Evolutionary conservation across 2,329 filamentous ascomycete genomes (phyloP), one percentile per base, ranked within the genome.

Genomic region (Davidsoniella australis): DNA sequence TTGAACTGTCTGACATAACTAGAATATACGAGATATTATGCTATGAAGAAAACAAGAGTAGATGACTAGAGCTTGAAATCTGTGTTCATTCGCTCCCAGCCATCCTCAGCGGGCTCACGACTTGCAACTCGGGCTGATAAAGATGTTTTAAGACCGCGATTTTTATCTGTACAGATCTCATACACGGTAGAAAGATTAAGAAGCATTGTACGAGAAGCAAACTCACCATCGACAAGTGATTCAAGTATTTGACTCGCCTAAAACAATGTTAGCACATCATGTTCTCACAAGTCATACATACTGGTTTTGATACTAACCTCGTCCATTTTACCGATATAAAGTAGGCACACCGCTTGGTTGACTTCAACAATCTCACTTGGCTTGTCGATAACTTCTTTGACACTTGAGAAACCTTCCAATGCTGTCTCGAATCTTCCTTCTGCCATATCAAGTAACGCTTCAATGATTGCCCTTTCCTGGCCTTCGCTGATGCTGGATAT

Each of bases 171-270:
- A 60, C 84, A 91, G 6, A 96, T 71, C 64, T 96, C 91, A 61
- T 94, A 96, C 57, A 94, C 76, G 0, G 89, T 96, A 9, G 80
- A 78, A 10, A 98, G 64, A 61, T 96, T 96, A 65, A 95, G 94
- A 0, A 93, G 75, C 2, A 94, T 66, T 0, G 84, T 84, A 54
- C 84, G 80, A 51, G 89, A 95, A 0, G 77, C 75, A 39, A 76
- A 68, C 1, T 78, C 75, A 0, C 68, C 61, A 2, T 76, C 69
- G 0, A 87, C 68, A 9, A 93, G 65, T 0, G 66, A 64, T 58
- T 89, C 81, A 2, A 95, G 67, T 1, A 84, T 64, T 10, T 68
- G 63, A 12, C 76, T 76, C 1, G 85, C 82, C 71, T 85, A 53
- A 2, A 6, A 12, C 9, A 16, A 10, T 20, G 9, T 39, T 50